Base-by-base conservation (phyloP, 202 grass and related monocot genomes). In the Hordeum pubiflorum region DNA sequence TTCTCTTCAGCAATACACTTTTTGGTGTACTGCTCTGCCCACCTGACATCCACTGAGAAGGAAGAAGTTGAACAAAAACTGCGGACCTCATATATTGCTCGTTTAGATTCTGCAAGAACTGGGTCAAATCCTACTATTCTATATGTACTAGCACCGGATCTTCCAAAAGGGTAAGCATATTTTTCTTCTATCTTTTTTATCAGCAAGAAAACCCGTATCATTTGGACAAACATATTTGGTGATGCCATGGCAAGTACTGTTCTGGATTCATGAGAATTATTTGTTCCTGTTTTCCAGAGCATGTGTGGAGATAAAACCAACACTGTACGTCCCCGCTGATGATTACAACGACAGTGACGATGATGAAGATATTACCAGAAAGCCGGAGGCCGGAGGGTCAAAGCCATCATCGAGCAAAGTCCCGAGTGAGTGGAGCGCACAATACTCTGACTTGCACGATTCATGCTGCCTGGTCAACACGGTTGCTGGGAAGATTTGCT, bases 151-250 rank as follows among this genome's bases (percentile, higher is more conserved):
- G 90, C 92, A 58, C 66, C 90, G 21, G 90, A 87, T 85, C 90
- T 98, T 71, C 95, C 92, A n/a, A 98, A 98, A 94, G 92, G 90
- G 95, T 98, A 91, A 58, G 67, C 12, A 81, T 23, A 65, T 56
- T 20, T 63, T 52, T 7, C 60, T 63, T 86, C 3, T 59, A 43
- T 0, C 38, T 39, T 39, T 84, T 68, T 62, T 55, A 59, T 22
- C 0, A 11, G 59, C n/a, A 65, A 80, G 69, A 26, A 85, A 81
- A 15, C 14, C n/a, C 14, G 63, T 41, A 3, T 43, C 41, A 10
- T 63, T 23, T 77, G 31, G 15, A 31, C 9, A 41, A 9, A 76
- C 72, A 43, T 73, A 76, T 57, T 76, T 83, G 29, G 60, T 70
- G 23, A 24, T 41, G 32, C 54, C 39, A 72, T 55, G 11, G 34